Percentiles rank a stretch among this genome's conserved stretches.
phyloP scores from a whole-genome alignment of 2,329 filamentous ascomycete genomes.

The Macrophomina phaseolina region DNA sequence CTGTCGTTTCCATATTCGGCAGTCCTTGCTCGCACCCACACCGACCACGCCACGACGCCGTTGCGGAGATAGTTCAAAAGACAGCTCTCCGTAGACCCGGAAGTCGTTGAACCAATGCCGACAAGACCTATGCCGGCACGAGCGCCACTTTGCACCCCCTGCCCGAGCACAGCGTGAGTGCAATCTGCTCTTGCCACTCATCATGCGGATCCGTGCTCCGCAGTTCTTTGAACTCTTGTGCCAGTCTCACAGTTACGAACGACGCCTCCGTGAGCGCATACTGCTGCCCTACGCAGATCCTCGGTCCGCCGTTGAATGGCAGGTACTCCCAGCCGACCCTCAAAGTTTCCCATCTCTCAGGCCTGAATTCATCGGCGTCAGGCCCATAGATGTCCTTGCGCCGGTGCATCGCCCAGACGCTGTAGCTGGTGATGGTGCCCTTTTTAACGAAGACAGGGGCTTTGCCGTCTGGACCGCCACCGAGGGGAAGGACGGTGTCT shows the following conservation, averaged over 20 bases:
- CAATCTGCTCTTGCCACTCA: conserved; percentile 19
- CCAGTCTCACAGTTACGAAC: conserved; percentile 13
- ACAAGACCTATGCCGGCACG: neutral
- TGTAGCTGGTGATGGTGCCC: conserved; percentile 52
- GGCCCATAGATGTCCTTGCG: conserved; percentile 56
- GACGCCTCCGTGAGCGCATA: conserved; percentile 26
- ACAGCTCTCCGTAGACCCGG: no score
- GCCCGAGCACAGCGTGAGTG: conserved; percentile 15
- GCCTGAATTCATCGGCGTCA: conserved; percentile 57
- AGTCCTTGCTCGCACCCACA: no score
- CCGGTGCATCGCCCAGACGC: conserved; percentile 56
- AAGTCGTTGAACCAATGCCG: no score
- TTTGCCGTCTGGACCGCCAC: conserved; percentile 56
- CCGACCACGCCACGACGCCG: no score
- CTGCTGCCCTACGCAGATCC: conserved; percentile 41
- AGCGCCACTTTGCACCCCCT: conserved; percentile 7
- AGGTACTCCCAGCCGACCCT: conserved; percentile 46
- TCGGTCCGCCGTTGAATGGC: conserved; percentile 47
- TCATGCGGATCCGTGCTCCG: neutral
- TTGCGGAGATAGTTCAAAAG: no score
- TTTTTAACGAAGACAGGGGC: conserved; percentile 58
- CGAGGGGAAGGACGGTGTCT: conserved; percentile 58
- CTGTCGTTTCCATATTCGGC: no score
- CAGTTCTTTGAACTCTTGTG: conserved; percentile 4
- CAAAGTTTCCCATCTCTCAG: conserved; percentile 53